Evolutionary conservation across 768 basidiomycete species (phyloP).

Genomic region (Crepidotus variabilis): DNA sequence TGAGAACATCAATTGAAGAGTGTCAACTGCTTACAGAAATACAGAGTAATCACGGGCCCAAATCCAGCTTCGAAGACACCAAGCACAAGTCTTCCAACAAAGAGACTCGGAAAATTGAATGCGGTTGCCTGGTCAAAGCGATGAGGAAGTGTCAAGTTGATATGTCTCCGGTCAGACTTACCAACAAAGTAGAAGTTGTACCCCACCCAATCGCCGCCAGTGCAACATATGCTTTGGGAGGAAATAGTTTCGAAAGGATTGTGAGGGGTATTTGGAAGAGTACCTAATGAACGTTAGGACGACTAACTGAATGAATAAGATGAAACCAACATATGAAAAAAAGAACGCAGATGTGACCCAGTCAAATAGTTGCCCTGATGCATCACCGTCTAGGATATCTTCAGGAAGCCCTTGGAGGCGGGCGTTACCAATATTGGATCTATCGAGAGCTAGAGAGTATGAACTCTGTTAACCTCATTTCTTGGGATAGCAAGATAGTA

Average conservation of each 20-base stretch:
- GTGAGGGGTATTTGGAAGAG: slow-evolving; percentile 67
- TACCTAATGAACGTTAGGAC: slow-evolving; percentile 39
- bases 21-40: slow-evolving; percentile 54
- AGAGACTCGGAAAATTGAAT: slow-evolving; percentile 56
- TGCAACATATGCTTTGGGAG: slow-evolving; percentile 67
- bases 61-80: slow-evolving; percentile 79
- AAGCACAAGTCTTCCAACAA: slow-evolving; percentile 57
- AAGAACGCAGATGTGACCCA: slow-evolving; percentile 79
- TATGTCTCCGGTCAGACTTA: slow-evolving; percentile 19
- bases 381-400: slow-evolving; percentile 65
- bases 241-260: slow-evolving; percentile 61
- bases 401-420: slow-evolving; percentile 66
- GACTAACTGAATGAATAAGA: not conserved
- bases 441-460: slow-evolving; percentile 51
- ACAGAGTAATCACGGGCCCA: slow-evolving; percentile 73
- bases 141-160: not conserved
- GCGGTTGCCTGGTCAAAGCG: slow-evolving; percentile 44
- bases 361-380: slow-evolving; percentile 66
- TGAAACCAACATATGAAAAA: slow-evolving; percentile 62
- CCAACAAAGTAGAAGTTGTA: slow-evolving; percentile 69
- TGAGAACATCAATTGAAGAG: not conserved
- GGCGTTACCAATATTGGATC: slow-evolving; percentile 79
- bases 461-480: not conserved
- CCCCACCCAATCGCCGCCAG: slow-evolving; percentile 71
- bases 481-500: not conserved